Conservation (phyloP, 2,329 filamentous ascomycete genomes). For the Clarireedia sp. region DNA sequence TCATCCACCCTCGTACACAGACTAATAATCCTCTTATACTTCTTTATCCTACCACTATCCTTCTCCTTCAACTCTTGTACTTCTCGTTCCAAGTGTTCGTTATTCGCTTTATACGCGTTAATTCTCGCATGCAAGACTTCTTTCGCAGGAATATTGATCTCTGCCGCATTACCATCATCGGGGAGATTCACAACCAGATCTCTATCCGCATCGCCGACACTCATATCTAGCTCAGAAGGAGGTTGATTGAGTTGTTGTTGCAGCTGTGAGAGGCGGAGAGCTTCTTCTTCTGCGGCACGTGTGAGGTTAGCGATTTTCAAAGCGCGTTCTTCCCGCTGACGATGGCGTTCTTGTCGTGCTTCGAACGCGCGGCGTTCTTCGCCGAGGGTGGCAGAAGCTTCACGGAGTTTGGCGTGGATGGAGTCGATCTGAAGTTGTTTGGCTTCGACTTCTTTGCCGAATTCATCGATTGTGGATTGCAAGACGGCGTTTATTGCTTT, state of each 20-base stretch:
- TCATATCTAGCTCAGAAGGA: slow-evolving; percentile 47
- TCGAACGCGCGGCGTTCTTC: slow-evolving; percentile 70
- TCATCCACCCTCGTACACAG: slow-evolving; percentile 78
- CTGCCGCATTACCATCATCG: too few relatives aligned
- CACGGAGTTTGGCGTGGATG: slow-evolving; percentile 72
- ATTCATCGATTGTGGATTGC: slow-evolving; percentile 67
- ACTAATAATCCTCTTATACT: slow-evolving; percentile 81
- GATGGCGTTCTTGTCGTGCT: slow-evolving; percentile 55
- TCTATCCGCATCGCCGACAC: slow-evolving; percentile 30
- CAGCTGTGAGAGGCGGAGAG: slow-evolving; percentile 43
- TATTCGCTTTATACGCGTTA: slow-evolving; percentile 62
- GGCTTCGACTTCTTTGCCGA: slow-evolving; percentile 70
- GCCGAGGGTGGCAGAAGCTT: slow-evolving; percentile 69
- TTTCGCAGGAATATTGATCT: slow-evolving; percentile 41
- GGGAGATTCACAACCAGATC: slow-evolving; percentile 21
- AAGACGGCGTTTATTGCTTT: slow-evolving; percentile 76
- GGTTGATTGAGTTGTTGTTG: slow-evolving; percentile 40
- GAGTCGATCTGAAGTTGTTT: slow-evolving; percentile 80
- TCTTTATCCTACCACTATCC: slow-evolving; percentile 75
- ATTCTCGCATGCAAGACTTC: slow-evolving; percentile 59
- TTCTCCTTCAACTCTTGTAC: slow-evolving; percentile 66
- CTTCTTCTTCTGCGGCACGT: slow-evolving; percentile 64
- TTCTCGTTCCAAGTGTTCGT: slow-evolving; percentile 57
- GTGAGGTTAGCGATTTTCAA: slow-evolving; percentile 73
- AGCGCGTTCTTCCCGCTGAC: slow-evolving; percentile 53